Evolutionary conservation across 805 yeast genomes (phyloP).

Genomic region (Candida namnaoensis): DNA sequence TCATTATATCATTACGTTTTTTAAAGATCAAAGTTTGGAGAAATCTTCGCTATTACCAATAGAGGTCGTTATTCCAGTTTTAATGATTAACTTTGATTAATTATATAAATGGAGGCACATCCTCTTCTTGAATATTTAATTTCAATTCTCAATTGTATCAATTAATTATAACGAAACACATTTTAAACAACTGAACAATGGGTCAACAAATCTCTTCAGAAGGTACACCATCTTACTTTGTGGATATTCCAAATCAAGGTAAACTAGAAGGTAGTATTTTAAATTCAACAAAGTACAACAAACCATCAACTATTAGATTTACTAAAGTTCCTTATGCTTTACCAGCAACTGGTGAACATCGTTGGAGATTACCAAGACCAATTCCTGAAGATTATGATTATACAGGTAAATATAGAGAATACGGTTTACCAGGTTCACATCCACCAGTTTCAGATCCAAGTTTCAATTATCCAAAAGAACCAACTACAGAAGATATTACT

Average conservation of each 20-base stretch:
- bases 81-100: no score
- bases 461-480: slow-evolving; percentile 10
- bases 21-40: no score
- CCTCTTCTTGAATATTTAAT: no score
- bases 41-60: no score
- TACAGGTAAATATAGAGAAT: slow-evolving; percentile 27
- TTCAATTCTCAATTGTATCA: no score
- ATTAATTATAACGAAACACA: no score
- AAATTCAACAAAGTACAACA: slow-evolving; percentile 1
- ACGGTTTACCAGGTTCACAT: slow-evolving; percentile 29
- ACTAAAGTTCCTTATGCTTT: slow-evolving; percentile 25
- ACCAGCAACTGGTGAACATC: slow-evolving; percentile 20
- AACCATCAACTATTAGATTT: slow-evolving; percentile 17
- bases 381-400: slow-evolving; percentile 26
- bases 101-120: no score
- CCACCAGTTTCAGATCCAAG: slow-evolving; percentile 22
- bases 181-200: neutral
- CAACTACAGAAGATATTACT: slow-evolving; percentile 22
- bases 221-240: slow-evolving; percentile 5
- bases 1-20: no score
- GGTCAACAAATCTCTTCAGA: slow-evolving; percentile 11
- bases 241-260: slow-evolving; percentile 18
- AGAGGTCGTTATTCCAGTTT: no score
- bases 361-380: slow-evolving; percentile 25
- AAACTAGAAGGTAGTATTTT: slow-evolving; percentile 18